These are phyloP conservation scores for Saposhnikovia divaricata DNA, from an alignment of 129 eudicot species.

Conservation along the genomic window DNA sequence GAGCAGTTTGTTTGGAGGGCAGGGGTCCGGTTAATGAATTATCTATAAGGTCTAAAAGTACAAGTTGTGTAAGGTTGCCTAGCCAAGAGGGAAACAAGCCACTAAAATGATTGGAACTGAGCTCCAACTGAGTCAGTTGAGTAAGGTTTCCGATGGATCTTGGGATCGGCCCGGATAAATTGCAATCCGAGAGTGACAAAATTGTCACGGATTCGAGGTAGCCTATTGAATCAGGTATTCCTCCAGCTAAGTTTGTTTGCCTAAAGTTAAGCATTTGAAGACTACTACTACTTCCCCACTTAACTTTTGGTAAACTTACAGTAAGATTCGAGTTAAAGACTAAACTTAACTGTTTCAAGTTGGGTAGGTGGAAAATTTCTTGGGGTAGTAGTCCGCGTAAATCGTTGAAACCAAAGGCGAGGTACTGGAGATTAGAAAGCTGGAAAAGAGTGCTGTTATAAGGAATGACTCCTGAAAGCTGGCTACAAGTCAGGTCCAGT, in stretches of 20 bases:
- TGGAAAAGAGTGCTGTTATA: not conserved
- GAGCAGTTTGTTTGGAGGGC: not conserved
- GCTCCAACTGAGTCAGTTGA: not conserved
- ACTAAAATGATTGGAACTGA: too few species aligned
- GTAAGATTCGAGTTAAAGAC: slow-evolving; percentile 8
- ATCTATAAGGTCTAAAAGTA: not conserved
- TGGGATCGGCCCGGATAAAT: slow-evolving; percentile 19
- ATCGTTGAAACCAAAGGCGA: not conserved
- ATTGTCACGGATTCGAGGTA: slow-evolving; percentile 11
- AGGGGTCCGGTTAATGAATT: slow-evolving; percentile 2
- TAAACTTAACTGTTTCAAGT: slow-evolving; percentile 19
- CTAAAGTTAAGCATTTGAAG: slow-evolving; percentile 16
- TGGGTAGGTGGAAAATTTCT: slow-evolving; percentile 20
- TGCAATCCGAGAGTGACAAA: slow-evolving; percentile 13
- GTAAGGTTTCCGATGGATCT: not conserved
- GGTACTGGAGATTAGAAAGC: not conserved
- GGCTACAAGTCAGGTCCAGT: not conserved
- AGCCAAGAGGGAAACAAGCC: not conserved
- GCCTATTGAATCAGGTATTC: slow-evolving; percentile 25
- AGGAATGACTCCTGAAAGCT: not conserved
- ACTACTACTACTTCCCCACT: slow-evolving; percentile 14
- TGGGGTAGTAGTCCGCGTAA: slow-evolving; percentile 24
- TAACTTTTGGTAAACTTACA: slow-evolving; percentile 14
- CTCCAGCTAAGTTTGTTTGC: slow-evolving; percentile 14
- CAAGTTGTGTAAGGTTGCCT: not conserved